These are phyloP conservation scores for Torulaspora globosa DNA, from an alignment of 1,139 yeast genomes.

Conservation along the genomic window DNA sequence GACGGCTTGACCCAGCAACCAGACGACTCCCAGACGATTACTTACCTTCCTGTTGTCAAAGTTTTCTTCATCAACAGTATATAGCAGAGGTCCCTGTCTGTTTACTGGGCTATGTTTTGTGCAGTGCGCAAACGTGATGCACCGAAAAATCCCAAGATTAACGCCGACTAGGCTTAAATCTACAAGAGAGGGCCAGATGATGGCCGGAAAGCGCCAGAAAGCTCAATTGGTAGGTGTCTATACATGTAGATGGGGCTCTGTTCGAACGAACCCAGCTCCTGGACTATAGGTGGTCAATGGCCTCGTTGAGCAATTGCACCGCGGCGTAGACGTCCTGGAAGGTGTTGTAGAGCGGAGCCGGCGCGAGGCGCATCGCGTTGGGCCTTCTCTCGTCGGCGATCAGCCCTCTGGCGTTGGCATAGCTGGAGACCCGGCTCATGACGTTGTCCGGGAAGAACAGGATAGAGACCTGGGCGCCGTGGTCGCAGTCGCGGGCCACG, in stretches of 20 bases:
- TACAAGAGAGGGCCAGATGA: too few species aligned
- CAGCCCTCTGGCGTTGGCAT: slow-evolving; percentile 53
- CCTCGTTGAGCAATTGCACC: slow-evolving; percentile 45
- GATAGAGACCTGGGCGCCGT: slow-evolving; percentile 82
- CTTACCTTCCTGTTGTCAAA: not conserved
- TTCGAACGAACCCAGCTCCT: too few species aligned
- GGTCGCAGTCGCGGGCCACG: slow-evolving; percentile 41
- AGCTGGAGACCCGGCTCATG: slow-evolving; percentile 59
- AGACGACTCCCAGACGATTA: too few species aligned
- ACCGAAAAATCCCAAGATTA: not conserved
- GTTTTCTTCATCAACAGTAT: not conserved
- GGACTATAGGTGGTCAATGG: slow-evolving; percentile 29
- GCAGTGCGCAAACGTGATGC: slow-evolving; percentile 5
- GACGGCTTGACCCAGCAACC: too few species aligned
- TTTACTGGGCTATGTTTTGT: slow-evolving; percentile 4
- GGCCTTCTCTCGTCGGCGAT: slow-evolving; percentile 89
- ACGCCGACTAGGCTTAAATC: not conserved
- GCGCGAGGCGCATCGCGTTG: slow-evolving; percentile 79
- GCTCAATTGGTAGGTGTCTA: too few species aligned
- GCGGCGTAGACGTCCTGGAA: slow-evolving; percentile 58
- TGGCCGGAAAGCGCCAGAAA: too few species aligned
- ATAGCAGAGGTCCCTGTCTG: not conserved
- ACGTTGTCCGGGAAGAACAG: slow-evolving; percentile 53
- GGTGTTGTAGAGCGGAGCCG: slow-evolving; percentile 77
- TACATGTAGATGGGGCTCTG: too few species aligned